phyloP scores from a whole-genome alignment of 2,329 filamentous ascomycete genomes.

The Metarhizium album region DNA sequence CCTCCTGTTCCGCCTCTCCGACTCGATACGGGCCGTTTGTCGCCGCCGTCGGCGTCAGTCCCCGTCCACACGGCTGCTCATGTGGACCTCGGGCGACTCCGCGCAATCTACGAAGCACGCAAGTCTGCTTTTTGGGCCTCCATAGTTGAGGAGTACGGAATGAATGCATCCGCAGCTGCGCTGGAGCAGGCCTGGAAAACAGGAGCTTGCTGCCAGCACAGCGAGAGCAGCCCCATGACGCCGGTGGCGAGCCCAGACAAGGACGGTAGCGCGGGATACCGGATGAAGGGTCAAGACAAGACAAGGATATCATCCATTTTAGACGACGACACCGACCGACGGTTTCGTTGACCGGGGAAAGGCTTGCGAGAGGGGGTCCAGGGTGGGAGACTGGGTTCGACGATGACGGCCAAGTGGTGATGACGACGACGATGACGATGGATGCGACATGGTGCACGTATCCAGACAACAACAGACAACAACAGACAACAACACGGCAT shows the following conservation, averaged over 20 bases:
- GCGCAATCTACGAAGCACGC: constrained; percentile 59
- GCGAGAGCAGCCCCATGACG: constrained; percentile 37
- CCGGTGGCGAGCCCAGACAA: constrained; percentile 40
- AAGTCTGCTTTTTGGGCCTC: constrained; percentile 62
- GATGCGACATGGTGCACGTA: too few relatives aligned
- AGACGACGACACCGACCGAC: constrained; percentile 19
- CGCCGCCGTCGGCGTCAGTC: constrained; percentile 22
- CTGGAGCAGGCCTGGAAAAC: constrained; percentile 62
- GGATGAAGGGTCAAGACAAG: constrained; percentile 34
- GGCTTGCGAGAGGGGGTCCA: too few relatives aligned
- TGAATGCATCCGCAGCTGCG: constrained; percentile 47
- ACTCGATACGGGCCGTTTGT: constrained; percentile 46
- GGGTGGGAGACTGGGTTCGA: too few relatives aligned
- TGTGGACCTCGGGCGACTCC: constrained; percentile 56
- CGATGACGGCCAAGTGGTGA: too few relatives aligned
- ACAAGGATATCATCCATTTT: constrained; percentile 54
- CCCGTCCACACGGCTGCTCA: constrained; percentile 28
- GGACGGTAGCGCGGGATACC: constrained; percentile 30
- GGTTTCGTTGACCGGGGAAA: neutral
- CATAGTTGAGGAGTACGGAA: constrained; percentile 62
- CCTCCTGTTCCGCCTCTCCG: constrained; percentile 37
- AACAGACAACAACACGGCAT: too few relatives aligned
- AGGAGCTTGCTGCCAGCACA: constrained; percentile 30
- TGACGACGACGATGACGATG: too few relatives aligned
- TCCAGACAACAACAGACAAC: too few relatives aligned